A percentile compares a stretch with the other conserved stretches of the same genome.
phyloP scores from a whole-genome alignment of 179 eudicot genomes.

The Silene vulgaris region DNA sequence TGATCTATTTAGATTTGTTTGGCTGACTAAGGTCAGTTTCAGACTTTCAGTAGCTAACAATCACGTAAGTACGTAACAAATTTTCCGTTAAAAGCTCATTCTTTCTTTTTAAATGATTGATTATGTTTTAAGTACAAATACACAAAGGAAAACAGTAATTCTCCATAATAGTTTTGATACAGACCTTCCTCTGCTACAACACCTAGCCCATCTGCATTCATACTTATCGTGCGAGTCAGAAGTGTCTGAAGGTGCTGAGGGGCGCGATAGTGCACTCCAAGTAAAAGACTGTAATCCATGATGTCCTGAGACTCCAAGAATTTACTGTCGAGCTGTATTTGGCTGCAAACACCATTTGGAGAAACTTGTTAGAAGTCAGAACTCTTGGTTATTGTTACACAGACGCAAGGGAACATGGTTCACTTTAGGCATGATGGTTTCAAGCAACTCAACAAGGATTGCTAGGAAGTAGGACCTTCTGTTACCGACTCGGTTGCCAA shows the following conservation, averaged over 20 bases:
- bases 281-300: conserved; percentile 95
- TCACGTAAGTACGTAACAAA: no score
- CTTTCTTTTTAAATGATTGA: background rate
- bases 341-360: conserved; percentile 43
- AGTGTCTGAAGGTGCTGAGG: conserved; percentile 70
- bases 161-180: conserved; percentile 11
- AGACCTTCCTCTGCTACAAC: conserved; percentile 85
- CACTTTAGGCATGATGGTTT: conserved; percentile 3
- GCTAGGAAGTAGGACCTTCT: background rate
- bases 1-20: background rate
- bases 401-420: background rate
- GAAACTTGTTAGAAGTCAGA: background rate
- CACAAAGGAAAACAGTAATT: background rate
- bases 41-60: background rate
- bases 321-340: conserved; percentile 85
- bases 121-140: background rate
- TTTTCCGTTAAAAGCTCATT: background rate
- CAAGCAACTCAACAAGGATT: conserved; percentile 8
- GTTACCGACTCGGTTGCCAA: background rate
- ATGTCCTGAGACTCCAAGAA: conserved; percentile 80
- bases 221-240: conserved; percentile 35
- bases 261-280: conserved; percentile 95
- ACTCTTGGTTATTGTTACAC: conserved; percentile 2
- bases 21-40: background rate
- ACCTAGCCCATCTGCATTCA: conserved; percentile 56